Evolutionary conservation across 495 filamentous ascomycete species (phyloP).

Genomic region (Sordaria brevicollis): DNA sequence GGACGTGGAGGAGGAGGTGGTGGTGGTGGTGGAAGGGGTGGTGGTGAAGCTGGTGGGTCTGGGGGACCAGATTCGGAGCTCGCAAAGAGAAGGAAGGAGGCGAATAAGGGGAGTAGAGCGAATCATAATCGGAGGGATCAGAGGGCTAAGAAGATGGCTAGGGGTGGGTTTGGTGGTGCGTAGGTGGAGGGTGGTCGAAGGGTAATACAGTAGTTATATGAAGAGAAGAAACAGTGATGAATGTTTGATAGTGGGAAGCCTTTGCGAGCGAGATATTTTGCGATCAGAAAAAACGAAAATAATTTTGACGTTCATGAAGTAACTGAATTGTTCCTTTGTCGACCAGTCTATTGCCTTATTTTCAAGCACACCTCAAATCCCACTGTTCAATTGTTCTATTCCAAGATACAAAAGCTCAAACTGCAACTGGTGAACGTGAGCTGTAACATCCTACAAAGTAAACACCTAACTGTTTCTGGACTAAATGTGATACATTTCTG

Average conservation of each 20-base stretch:
- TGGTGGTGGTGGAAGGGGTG: conserved; percentile 41
- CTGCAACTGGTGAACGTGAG: too few species aligned
- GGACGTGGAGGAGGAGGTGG: conserved; percentile 43
- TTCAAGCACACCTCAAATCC: not conserved
- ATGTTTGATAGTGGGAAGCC: not conserved
- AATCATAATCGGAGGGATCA: conserved; percentile 63
- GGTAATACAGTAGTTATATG: not conserved
- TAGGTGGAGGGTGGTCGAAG: not conserved
- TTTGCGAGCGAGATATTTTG: not conserved
- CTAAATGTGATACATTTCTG: too few species aligned
- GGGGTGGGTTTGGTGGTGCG: conserved; percentile 42
- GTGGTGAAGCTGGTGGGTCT: conserved; percentile 47
- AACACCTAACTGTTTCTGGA: too few species aligned
- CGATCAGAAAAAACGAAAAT: not conserved
- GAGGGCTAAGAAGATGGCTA: conserved; percentile 67
- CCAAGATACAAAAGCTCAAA: not conserved
- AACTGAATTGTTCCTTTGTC: not conserved
- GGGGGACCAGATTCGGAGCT: conserved; percentile 43
- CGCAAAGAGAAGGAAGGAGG: conserved; percentile 51
- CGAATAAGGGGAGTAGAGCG: conserved; percentile 50
- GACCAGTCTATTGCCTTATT: not conserved
- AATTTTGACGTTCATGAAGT: not conserved
- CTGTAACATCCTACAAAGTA: too few species aligned
- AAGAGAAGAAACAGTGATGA: not conserved
- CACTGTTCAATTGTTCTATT: not conserved